A percentile compares a stretch with the other conserved stretches of the same genome.
These are phyloP conservation scores for Silene vulgaris DNA, from an alignment of 179 eudicot genomes.

Conservation along the genomic window DNA sequence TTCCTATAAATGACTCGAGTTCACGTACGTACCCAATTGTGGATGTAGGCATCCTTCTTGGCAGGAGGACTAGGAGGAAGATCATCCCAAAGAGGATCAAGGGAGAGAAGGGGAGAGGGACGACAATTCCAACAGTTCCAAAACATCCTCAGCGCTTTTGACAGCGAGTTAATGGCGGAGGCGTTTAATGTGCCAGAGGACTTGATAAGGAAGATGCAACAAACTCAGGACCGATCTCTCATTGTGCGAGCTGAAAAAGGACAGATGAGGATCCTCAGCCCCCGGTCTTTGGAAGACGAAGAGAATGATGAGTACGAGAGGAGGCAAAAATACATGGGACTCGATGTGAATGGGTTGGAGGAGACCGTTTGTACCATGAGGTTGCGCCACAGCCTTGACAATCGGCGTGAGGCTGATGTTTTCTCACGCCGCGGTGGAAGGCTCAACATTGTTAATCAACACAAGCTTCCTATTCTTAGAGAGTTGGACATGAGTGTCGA, in stretches of 20 bases:
- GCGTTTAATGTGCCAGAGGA: conserved; percentile 38
- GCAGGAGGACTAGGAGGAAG: conserved; percentile 41
- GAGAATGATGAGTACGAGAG: conserved; percentile 11
- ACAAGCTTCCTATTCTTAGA: conserved; percentile 58
- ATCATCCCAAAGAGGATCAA: conserved; percentile 13
- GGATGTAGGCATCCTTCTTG: conserved; percentile 42
- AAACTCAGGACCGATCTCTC: conserved; percentile 34
- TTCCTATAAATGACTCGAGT: too few relatives aligned
- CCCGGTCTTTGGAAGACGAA: conserved; percentile 28
- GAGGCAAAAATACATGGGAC: conserved; percentile 26
- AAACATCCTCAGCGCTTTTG: conserved; percentile 48
- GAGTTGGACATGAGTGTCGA: conserved; percentile 59
- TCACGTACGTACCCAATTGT: background rate
- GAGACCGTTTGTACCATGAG: conserved; percentile 51
- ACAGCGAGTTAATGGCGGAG: conserved; percentile 48
- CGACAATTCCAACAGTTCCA: conserved; percentile 27
- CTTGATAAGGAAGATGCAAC: conserved; percentile 44
- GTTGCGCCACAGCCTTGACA: conserved; percentile 44
- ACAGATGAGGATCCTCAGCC: conserved; percentile 36
- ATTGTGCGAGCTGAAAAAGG: conserved; percentile 42
- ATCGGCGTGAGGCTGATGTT: conserved; percentile 45
- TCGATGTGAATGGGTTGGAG: conserved; percentile 42
- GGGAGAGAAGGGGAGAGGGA: background rate
- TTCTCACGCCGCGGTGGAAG: conserved; percentile 54
- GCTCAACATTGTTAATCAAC: conserved; percentile 44